Conservation (phyloP, 2,329 filamentous ascomycete species). For the Fusarium multiceps region DNA sequence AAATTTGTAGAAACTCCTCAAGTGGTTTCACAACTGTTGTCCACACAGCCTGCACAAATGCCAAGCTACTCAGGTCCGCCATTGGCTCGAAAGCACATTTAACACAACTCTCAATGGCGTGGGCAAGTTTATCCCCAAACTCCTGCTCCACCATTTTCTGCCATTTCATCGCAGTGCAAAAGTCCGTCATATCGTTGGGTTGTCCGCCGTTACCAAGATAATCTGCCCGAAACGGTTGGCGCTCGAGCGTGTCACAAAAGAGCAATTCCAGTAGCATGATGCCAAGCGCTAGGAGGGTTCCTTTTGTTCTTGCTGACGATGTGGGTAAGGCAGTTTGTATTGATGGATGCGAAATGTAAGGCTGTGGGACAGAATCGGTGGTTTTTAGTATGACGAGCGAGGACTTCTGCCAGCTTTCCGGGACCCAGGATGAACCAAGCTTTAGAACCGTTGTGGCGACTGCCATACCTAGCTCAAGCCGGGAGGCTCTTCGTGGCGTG, state of each 20-base stretch:
- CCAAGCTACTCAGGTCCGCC: background rate
- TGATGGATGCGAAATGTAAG: background rate
- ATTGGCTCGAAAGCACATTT: background rate
- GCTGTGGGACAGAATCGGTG: fast-evolving
- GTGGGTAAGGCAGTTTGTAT: background rate
- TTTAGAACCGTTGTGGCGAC: background rate
- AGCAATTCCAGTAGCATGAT: background rate
- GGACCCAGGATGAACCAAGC: background rate
- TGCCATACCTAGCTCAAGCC: background rate
- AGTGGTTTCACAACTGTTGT: background rate
- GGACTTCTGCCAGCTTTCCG: background rate
- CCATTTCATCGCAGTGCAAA: background rate
- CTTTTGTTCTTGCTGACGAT: fast-evolving
- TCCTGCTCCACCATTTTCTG: background rate
- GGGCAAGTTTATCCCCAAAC: background rate
- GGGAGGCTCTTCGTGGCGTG: fast-evolving
- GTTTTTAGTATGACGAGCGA: background rate
- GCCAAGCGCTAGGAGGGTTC: fast-evolving
- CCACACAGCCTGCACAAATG: background rate
- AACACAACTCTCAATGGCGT: background rate
- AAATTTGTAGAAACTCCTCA: background rate
- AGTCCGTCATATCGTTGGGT: background rate
- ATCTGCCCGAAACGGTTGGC: background rate
- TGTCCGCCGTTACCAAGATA: background rate
- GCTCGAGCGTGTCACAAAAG: background rate